Conservation (phyloP, 495 filamentous ascomycete genomes). For the Astrocystis sublimbata region DNA sequence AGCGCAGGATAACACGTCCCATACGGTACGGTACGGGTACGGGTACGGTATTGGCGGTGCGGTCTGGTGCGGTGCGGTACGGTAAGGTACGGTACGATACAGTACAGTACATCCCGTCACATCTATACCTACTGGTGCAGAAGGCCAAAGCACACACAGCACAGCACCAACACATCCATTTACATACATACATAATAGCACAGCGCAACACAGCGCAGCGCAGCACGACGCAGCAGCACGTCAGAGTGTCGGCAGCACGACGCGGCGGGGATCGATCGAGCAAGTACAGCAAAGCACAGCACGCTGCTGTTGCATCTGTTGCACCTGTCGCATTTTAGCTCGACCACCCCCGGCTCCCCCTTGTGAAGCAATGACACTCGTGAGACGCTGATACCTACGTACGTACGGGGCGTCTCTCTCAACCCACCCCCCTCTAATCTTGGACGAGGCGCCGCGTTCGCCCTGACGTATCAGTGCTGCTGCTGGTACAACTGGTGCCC, state of each 20-base stretch:
- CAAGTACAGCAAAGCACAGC: conserved; percentile 9
- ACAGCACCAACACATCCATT: conserved; percentile 18
- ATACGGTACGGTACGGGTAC: too few species aligned
- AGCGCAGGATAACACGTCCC: conserved; percentile 17
- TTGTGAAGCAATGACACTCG: conserved; percentile 35
- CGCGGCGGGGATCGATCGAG: conserved; percentile 28
- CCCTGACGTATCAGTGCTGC: conserved; percentile 16
- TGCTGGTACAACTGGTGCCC: conserved; percentile 8
- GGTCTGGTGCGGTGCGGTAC: too few species aligned
- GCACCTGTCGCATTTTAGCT: conserved; percentile 23
- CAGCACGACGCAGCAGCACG: too few species aligned
- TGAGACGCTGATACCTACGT: conserved; percentile 39
- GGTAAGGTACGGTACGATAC: too few species aligned
- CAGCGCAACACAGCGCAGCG: conserved; percentile 19
- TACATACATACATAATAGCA: conserved; percentile 9
- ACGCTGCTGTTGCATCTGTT: conserved; percentile 13
- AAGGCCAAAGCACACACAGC: conserved; percentile 14
- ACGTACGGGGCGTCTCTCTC: conserved; percentile 36
- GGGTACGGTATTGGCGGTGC: too few species aligned
- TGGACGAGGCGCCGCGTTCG: conserved; percentile 32
- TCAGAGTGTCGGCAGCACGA: conserved; percentile 19
- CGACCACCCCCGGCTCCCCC: conserved; percentile 28
- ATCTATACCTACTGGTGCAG: conserved; percentile 8
- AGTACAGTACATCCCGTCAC: too few species aligned
- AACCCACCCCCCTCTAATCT: conserved; percentile 35